Evolutionary conservation across 371 early-diverging fungal species (phyloP), one percentile per base, ranked within the genome.

Genomic region (Zychaea mexicana): DNA sequence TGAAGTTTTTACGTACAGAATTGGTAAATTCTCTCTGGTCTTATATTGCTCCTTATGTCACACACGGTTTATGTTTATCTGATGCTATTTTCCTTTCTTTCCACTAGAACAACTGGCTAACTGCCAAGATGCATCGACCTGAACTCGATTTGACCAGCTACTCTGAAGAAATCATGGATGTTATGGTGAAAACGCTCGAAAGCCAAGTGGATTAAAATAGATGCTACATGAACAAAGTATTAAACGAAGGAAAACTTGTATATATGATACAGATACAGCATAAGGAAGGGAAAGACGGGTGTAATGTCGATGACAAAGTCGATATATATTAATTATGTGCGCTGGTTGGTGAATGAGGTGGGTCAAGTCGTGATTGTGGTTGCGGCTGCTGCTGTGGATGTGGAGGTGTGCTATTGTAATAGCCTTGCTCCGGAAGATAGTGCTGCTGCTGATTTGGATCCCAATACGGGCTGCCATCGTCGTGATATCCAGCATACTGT

Each of bases 1-100:
- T 90, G 31, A 85, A 88, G 63, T 81, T 78, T 61, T 66, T 90
- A 64, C 79, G 89, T 12, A 69, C 72, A 26, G 78, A 85, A 57
- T 31, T 89, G 77, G 85, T 79, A 71, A 67, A 62, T 65, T 19
- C 7, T 62, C 24, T 38, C 21, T 4, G 30, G 17, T 6, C 7
- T 22, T 46, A 28, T 42, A 28, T 17, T 13, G 15, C 24, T 17
- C 32, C 13, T 15, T 26, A 15, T 31, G 36, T 36, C 3, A 39
- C 27, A 3, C 33, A 27, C 7, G 27, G 38, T 5, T n/a, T 19
- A 10, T 56, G 15, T 30, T 27, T 36, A 19, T n/a, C 49, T 26
- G 38, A 52, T n/a, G 36, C 57, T 24, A 36, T 42, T 12, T 22
- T 38, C 9, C 21, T 36, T 47, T 17, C 19, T 54, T 22, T 28